phyloP scores from a whole-genome alignment of 1,284 basidiomycete genomes.

The Leccinum subrobustum region DNA sequence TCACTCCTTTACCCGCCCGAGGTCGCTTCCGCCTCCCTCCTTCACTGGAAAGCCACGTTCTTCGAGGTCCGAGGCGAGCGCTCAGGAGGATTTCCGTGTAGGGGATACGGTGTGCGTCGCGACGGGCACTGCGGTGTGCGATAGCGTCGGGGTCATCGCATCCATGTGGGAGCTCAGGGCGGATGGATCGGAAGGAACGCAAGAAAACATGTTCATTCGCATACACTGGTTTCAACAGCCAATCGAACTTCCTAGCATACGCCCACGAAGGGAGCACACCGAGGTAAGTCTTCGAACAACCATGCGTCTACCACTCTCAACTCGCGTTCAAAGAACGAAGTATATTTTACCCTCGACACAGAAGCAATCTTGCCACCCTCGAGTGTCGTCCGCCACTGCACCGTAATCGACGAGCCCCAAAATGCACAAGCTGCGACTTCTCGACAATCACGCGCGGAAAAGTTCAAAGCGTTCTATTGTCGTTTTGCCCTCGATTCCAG shows the following conservation, averaged over 20 bases:
- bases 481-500: conserved; percentile 56
- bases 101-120: conserved; percentile 68
- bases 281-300: conserved; percentile 43
- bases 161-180: conserved; percentile 59
- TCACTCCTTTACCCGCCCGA: conserved; percentile 32
- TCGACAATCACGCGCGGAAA: conserved; percentile 10
- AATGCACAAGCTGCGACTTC: conserved; percentile 10
- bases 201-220: conserved; percentile 46
- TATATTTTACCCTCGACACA: conserved; percentile 60
- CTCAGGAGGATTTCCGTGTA: conserved; percentile 41
- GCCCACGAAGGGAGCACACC: conserved; percentile 54
- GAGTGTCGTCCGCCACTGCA: conserved; percentile 51
- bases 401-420: conserved; percentile 38
- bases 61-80: conserved; percentile 17
- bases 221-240: conserved; percentile 74
- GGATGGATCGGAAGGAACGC: conserved; percentile 27
- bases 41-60: conserved; percentile 27
- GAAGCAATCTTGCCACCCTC: conserved; percentile 48
- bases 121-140: conserved; percentile 46
- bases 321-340: conserved; percentile 52
- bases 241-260: conserved; percentile 52
- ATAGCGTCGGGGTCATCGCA: conserved; percentile 64
- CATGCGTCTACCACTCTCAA: conserved; percentile 1
- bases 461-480: conserved; percentile 45
- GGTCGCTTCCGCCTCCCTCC: conserved; percentile 17